phyloP scores from a whole-genome alignment of 176 grass and related monocot species.

The Eragrostis nindensis region DNA sequence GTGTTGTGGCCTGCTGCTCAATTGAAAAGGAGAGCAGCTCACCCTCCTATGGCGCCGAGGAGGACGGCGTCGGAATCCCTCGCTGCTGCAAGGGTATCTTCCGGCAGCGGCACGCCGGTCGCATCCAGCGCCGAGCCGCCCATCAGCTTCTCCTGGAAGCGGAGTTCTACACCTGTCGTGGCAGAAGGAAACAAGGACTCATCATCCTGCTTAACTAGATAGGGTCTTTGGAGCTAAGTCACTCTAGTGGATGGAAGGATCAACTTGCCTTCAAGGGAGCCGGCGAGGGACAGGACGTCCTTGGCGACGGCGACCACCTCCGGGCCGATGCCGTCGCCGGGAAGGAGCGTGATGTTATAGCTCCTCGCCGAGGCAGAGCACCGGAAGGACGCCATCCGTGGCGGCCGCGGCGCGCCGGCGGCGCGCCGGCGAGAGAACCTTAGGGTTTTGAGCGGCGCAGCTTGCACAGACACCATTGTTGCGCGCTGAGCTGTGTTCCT shows the following conservation, averaged over 20 bases:
- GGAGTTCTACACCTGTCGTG: constrained; percentile 70
- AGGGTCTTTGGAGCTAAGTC: background rate
- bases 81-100: constrained; percentile 64
- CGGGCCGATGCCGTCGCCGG: constrained; percentile 90
- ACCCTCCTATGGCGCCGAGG: constrained; percentile 80
- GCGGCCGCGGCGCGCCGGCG: background rate
- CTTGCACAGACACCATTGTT: constrained; percentile 48
- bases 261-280: constrained; percentile 63
- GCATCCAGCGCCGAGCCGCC: constrained; percentile 70
- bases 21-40: background rate
- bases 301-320: constrained; percentile 95
- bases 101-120: constrained; percentile 71
- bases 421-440: background rate
- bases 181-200: background rate
- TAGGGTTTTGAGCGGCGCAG: constrained; percentile 50
- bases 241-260: background rate
- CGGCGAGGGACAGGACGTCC: constrained; percentile 74
- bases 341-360: constrained; percentile 79
- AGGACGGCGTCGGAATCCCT: constrained; percentile 69
- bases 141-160: constrained; percentile 67
- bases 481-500: background rate
- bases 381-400: constrained; percentile 17
- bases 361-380: constrained; percentile 51
- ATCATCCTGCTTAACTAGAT: background rate
- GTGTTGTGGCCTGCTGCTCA: background rate